phyloP scores from a whole-genome alignment of 345 rosid genomes.

The Fremontodendron californicum region DNA sequence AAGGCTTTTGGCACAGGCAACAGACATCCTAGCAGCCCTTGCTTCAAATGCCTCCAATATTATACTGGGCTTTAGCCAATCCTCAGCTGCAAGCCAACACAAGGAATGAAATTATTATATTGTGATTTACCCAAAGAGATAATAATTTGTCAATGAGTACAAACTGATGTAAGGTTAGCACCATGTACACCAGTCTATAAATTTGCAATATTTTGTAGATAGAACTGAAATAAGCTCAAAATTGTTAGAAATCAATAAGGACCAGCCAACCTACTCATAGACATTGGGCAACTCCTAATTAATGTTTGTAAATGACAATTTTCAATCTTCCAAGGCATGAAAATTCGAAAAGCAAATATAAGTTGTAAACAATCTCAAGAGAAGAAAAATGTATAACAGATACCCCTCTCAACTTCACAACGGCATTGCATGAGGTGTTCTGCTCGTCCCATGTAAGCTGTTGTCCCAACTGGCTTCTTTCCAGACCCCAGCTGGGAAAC shows the following conservation, averaged over 20 bases:
- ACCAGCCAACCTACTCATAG: not conserved
- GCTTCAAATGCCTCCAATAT: constrained; percentile 88
- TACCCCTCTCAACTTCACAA: constrained; percentile 68
- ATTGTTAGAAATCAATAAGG: not conserved
- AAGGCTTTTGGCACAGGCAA: constrained; percentile 69
- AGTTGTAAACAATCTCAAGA: not conserved
- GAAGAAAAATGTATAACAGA: not conserved
- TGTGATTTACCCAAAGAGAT: not conserved
- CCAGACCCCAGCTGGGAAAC: constrained; percentile 83
- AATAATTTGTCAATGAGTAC: not conserved
- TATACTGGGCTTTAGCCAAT: constrained; percentile 75
- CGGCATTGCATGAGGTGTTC: constrained; percentile 66
- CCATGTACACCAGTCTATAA: not conserved
- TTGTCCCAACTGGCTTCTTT: constrained; percentile 83
- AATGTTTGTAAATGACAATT: not conserved
- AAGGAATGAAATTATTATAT: not conserved
- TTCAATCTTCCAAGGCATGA: not conserved
- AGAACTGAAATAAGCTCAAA: not conserved
- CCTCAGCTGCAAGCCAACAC: constrained; percentile 57
- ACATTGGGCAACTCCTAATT: not conserved
- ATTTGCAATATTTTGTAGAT: not conserved
- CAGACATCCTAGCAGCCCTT: constrained; percentile 80
- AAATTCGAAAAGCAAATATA: not conserved
- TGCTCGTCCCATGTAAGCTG: constrained; percentile 69
- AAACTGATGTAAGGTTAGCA: not conserved